These are phyloP conservation scores for Penstemon barbatus DNA, from an alignment of 257 asterid species.

Conservation along the genomic window DNA sequence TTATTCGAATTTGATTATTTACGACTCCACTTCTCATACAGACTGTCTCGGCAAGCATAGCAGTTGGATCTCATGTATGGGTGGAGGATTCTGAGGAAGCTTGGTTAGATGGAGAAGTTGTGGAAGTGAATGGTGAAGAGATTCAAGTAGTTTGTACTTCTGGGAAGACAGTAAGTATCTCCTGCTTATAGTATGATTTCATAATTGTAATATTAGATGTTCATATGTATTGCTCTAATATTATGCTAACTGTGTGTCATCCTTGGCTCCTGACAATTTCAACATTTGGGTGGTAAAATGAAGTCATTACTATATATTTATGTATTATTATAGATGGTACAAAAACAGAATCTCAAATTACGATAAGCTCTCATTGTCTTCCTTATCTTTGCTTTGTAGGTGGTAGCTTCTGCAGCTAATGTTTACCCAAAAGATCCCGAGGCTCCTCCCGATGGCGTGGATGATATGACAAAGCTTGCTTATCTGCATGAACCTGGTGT, in stretches of 20 bases:
- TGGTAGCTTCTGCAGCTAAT: constrained; percentile 48
- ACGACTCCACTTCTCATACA: constrained; percentile 38
- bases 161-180: constrained; percentile 66
- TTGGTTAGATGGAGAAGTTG: constrained; percentile 85
- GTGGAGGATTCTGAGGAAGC: constrained; percentile 86
- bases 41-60: constrained; percentile 61
- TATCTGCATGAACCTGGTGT: constrained; percentile 95
- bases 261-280: too few species aligned
- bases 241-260: background rate
- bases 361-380: constrained; percentile 15
- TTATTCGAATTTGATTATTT: constrained; percentile 15
- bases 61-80: constrained; percentile 94
- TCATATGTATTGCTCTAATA: background rate
- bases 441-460: constrained; percentile 72
- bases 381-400: constrained; percentile 43
- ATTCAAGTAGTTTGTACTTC: constrained; percentile 63
- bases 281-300: too few species aligned
- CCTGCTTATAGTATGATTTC: background rate
- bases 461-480: constrained; percentile 91
- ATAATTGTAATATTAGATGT: constrained; percentile 14
- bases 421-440: constrained; percentile 72
- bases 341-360: background rate
- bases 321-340: too few species aligned
- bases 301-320: too few species aligned
- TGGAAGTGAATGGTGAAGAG: constrained; percentile 64